Conservation (phyloP, 495 filamentous ascomycete genomes). For the Tetracladium marchalianum region DNA sequence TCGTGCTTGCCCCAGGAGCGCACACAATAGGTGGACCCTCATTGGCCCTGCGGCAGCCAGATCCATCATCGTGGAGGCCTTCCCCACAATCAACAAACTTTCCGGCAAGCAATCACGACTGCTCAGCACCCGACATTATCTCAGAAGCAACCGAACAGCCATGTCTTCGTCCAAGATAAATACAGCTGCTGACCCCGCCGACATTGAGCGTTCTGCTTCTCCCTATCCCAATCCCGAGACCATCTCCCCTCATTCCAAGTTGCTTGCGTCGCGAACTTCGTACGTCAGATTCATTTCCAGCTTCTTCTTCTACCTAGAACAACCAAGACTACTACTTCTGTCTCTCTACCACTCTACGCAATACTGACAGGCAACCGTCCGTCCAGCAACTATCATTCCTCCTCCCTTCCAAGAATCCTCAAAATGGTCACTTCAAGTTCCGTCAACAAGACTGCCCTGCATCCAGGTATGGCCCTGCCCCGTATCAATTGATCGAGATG, state of each 20-base stretch:
- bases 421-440: constrained; percentile 56
- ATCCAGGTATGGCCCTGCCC: constrained; percentile 1
- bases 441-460: constrained; percentile 80
- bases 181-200: constrained; percentile 8
- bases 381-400: constrained; percentile 48
- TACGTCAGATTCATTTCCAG: background rate
- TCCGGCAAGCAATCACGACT: too few relatives aligned
- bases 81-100: too few relatives aligned
- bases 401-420: constrained; percentile 33
- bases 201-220: constrained; percentile 14
- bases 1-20: too few relatives aligned
- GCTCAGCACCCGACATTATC: too few relatives aligned
- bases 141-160: background rate
- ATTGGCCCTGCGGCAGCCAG: too few relatives aligned
- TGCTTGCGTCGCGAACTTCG: constrained; percentile 14
- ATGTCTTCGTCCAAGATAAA: constrained; percentile 8
- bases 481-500: background rate
- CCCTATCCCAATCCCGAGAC: constrained; percentile 17
- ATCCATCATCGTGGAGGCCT: too few relatives aligned
- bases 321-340: too few relatives aligned
- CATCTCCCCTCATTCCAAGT: constrained; percentile 14
- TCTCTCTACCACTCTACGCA: constrained; percentile 23
- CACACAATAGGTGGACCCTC: too few relatives aligned
- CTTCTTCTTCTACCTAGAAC: too few relatives aligned
- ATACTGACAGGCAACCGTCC: constrained; percentile 13